A percentile compares a stretch with the other conserved stretches of the same genome.
Evolutionary conservation across 2,329 filamentous ascomycete genomes (phyloP).

Genomic region (Curvularia hawaiiensis): DNA sequence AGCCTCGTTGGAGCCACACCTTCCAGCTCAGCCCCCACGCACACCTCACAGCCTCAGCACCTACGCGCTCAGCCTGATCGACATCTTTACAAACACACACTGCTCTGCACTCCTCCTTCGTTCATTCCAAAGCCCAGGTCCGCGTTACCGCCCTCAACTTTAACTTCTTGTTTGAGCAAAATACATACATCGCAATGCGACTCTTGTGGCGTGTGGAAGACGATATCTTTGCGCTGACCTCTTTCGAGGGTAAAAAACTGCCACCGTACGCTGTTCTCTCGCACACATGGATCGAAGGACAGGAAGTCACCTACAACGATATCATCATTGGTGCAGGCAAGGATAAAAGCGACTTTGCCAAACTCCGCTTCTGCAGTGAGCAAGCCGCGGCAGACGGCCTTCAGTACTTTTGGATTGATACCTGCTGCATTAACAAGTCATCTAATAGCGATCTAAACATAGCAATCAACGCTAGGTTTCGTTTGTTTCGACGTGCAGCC

Average conservation of each 20-base stretch:
- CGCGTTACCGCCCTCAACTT: neutral
- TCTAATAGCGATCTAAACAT: constrained; percentile 5
- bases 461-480: constrained; percentile 8
- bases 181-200: constrained; percentile 17
- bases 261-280: constrained; percentile 30
- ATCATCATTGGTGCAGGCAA: constrained; percentile 18
- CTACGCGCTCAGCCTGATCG: neutral
- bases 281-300: constrained; percentile 22
- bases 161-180: neutral
- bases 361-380: constrained; percentile 16
- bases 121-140: neutral
- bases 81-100: neutral
- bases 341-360: constrained; percentile 18
- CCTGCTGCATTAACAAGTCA: constrained; percentile 9
- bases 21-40: neutral
- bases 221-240: constrained; percentile 21
- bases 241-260: constrained; percentile 16
- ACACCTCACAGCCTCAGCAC: neutral
- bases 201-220: constrained; percentile 19
- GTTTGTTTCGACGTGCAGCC: constrained; percentile 9
- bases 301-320: constrained; percentile 25
- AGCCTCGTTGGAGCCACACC: neutral
- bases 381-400: constrained; percentile 19
- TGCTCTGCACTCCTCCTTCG: neutral
- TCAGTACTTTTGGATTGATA: neutral